These are phyloP conservation scores for Cyclotella choctawhatcheeana DNA, from an alignment of 108 stramenopile genomes.

Conservation along the genomic window DNA sequence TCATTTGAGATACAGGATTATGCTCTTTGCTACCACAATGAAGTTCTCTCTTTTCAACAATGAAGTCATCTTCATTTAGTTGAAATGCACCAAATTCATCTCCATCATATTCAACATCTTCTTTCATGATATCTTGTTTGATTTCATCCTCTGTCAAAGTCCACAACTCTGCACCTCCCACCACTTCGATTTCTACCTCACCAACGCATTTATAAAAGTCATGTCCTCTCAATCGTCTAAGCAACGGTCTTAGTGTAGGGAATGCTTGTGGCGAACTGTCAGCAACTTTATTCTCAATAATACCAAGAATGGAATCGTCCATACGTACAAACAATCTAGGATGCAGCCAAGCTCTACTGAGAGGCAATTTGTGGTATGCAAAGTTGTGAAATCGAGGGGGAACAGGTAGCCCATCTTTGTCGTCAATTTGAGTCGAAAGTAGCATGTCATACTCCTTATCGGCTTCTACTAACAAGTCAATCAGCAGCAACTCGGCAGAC, in stretches of 20 bases:
- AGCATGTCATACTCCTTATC: constrained; percentile 67
- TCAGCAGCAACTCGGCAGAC: constrained; percentile 72
- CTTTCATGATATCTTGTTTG: constrained; percentile 36
- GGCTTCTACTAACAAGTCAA: constrained; percentile 70
- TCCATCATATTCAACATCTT: constrained; percentile 17
- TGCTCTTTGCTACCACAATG: constrained; percentile 69
- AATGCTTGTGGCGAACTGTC: constrained; percentile 43
- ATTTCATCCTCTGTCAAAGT: constrained; percentile 48
- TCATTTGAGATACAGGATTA: constrained; percentile 73
- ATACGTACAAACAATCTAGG: constrained; percentile 55
- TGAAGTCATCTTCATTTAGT: constrained; percentile 61
- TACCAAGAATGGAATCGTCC: constrained; percentile 62
- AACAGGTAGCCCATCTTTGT: constrained; percentile 19
- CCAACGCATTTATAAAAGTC: constrained; percentile 70
- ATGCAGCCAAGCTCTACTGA: constrained; percentile 66
- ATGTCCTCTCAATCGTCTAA: constrained; percentile 45
- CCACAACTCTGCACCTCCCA: constrained; percentile 31
- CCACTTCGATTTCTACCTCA: constrained; percentile 23
- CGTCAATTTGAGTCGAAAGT: constrained; percentile 29
- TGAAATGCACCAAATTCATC: constrained; percentile 10
- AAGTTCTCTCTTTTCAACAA: constrained; percentile 64
- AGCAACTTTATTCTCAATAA: constrained; percentile 47
- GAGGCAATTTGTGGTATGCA: constrained; percentile 47
- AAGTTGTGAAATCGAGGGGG: constrained; percentile 19
- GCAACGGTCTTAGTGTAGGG: constrained; percentile 51